Percentiles rank a stretch among this genome's conserved stretches.
These are phyloP conservation scores for Bidens hawaiensis DNA, from an alignment of 140 eudicot species.

Conservation along the genomic window DNA sequence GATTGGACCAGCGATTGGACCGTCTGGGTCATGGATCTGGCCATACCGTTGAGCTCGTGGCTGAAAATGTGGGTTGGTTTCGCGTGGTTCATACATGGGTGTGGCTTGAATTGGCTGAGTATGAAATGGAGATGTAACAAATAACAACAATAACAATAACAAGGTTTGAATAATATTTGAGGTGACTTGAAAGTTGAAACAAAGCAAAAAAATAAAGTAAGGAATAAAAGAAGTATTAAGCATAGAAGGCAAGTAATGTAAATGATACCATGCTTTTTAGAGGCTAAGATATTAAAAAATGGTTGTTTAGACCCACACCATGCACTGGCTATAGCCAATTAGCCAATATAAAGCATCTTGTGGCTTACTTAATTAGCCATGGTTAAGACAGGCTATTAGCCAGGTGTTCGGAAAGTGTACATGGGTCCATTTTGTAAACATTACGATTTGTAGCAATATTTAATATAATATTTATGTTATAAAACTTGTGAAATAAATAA, in stretches of 20 bases:
- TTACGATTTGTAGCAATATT: no score
- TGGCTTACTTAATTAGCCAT: background rate
- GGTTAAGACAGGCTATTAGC: background rate
- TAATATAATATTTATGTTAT: background rate
- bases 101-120: slow-evolving; percentile 9
- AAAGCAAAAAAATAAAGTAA: slow-evolving; percentile 39
- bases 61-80: slow-evolving; percentile 70
- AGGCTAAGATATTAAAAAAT: slow-evolving; percentile 6
- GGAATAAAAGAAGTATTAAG: slow-evolving; percentile 55
- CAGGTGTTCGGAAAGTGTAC: background rate
- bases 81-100: slow-evolving; percentile 57
- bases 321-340: no score
- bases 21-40: slow-evolving; percentile 21
- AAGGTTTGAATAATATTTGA: slow-evolving; percentile 26
- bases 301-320: slow-evolving; percentile 4
- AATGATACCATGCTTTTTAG: slow-evolving; percentile 38
- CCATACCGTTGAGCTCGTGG: slow-evolving; percentile 25
- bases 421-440: background rate
- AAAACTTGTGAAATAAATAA: background rate
- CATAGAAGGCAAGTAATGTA: slow-evolving; percentile 73
- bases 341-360: background rate
- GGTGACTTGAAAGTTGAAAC: slow-evolving; percentile 25
- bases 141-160: no score
- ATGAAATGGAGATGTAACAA: slow-evolving; percentile 8
- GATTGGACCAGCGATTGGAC: no score